These are phyloP conservation scores for Canavalia gladiata DNA, from an alignment of 306 rosid species.

Conservation along the genomic window DNA sequence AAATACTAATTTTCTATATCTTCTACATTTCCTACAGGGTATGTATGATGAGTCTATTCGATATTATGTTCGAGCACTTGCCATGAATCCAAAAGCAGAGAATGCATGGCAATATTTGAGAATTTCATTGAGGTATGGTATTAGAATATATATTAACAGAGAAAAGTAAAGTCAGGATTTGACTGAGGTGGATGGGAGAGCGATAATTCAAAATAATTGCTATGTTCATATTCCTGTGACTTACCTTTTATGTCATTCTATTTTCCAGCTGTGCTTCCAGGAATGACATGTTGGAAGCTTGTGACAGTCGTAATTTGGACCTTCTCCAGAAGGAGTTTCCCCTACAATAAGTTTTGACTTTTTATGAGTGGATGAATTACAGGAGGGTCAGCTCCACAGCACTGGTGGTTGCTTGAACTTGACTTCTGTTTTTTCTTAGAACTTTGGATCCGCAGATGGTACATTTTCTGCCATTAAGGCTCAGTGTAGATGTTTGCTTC, in stretches of 20 bases:
- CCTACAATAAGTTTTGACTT: slow-evolving; percentile 50
- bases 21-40: slow-evolving; percentile 59
- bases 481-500: slow-evolving; percentile 28
- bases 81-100: slow-evolving; percentile 99
- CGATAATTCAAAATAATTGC: slow-evolving; percentile 10
- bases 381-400: slow-evolving; percentile 7
- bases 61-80: slow-evolving; percentile 92
- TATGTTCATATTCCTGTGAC: background rate
- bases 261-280: slow-evolving; percentile 94
- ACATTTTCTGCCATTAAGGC: slow-evolving; percentile 30
- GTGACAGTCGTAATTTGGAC: slow-evolving; percentile 91
- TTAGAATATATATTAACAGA: background rate
- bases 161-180: background rate
- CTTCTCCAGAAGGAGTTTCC: slow-evolving; percentile 98
- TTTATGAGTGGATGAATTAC: slow-evolving; percentile 34
- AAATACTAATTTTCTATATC: slow-evolving; percentile 24
- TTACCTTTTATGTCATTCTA: slow-evolving; percentile 19
- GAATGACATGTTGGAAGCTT: slow-evolving; percentile 93
- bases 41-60: slow-evolving; percentile 93
- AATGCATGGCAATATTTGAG: slow-evolving; percentile 98
- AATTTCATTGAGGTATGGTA: slow-evolving; percentile 85
- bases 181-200: background rate
- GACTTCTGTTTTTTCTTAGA: slow-evolving; percentile 12
- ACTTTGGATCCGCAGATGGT: slow-evolving; percentile 5
- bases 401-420: slow-evolving; percentile 34